Evolutionary conservation across 108 stramenopile genomes (phyloP).

Genomic region (Skeletonema potamos): DNA sequence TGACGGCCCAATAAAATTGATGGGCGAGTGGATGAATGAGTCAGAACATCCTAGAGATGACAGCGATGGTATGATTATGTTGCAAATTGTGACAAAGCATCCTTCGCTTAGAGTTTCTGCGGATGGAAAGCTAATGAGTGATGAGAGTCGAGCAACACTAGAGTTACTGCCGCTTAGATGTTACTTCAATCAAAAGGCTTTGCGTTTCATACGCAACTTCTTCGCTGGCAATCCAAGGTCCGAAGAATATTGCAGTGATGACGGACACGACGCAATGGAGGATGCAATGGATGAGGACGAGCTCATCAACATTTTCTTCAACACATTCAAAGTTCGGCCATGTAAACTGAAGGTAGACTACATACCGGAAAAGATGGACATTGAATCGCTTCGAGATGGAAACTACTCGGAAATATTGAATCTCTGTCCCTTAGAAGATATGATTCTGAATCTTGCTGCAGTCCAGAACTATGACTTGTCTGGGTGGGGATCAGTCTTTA

Average conservation of each 20-base stretch:
- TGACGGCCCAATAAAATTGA: constrained; percentile 63
- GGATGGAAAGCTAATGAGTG: constrained; percentile 68
- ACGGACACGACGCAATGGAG: constrained; percentile 8
- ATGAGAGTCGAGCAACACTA: constrained; percentile 68
- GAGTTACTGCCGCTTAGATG: constrained; percentile 81
- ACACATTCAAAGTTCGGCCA: constrained; percentile 61
- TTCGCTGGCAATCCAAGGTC: constrained; percentile 41
- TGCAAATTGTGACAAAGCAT: constrained; percentile 85
- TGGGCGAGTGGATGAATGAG: constrained; percentile 88
- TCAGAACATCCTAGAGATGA: constrained; percentile 77
- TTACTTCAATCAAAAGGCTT: constrained; percentile 69
- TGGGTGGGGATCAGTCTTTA: constrained; percentile 74
- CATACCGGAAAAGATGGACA: constrained; percentile 66
- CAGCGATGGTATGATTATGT: constrained; percentile 70
- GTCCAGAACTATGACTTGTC: constrained; percentile 54
- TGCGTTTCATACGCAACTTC: constrained; percentile 70
- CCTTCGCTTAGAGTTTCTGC: constrained; percentile 54
- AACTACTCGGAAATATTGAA: constrained; percentile 80
- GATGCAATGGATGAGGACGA: constrained; percentile 10
- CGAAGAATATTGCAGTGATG: constrained; percentile 2
- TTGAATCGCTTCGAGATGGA: constrained; percentile 70
- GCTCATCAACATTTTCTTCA: constrained; percentile 50
- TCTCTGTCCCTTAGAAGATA: constrained; percentile 78
- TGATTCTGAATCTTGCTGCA: constrained; percentile 72
- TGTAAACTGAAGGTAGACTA: constrained; percentile 88